Evolutionary conservation across 176 grass and related monocot genomes (phyloP).

Genomic region (Poa annua): DNA sequence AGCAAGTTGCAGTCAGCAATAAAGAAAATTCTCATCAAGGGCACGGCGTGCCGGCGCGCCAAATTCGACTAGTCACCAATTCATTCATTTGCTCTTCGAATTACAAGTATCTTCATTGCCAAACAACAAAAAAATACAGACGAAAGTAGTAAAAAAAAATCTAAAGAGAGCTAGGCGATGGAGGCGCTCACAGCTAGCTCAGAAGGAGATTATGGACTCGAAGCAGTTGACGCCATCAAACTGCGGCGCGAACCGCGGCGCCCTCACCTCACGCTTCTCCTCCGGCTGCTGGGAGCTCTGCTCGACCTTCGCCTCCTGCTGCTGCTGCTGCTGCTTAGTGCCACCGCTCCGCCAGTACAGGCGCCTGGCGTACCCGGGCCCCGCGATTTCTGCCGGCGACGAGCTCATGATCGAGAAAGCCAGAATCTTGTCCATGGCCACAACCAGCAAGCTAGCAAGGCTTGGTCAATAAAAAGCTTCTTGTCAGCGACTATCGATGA

Average conservation of each 20-base stretch:
- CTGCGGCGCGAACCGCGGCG: neutral
- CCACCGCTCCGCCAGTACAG: neutral
- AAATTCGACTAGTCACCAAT: no score
- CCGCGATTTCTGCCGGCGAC: neutral
- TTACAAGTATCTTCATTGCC: no score
- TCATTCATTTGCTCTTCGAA: no score
- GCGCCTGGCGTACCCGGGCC: neutral
- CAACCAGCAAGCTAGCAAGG: neutral
- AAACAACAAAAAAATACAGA: no score
- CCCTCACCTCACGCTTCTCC: neutral
- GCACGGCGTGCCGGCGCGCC: no score
- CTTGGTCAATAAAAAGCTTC: neutral
- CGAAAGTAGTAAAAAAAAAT: neutral
- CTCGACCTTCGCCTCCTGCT: neutral
- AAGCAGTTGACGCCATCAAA: slow-evolving; percentile 30
- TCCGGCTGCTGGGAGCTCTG: neutral
- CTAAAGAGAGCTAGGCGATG: neutral
- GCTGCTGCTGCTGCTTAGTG: neutral
- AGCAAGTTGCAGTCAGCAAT: no score
- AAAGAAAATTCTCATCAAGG: no score
- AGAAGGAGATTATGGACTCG: slow-evolving; percentile 13
- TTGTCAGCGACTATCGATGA: neutral
- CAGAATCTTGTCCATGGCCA: neutral
- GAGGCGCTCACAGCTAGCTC: neutral
- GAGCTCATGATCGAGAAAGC: slow-evolving; percentile 15